Evolutionary conservation across 345 rosid species (phyloP).

Genomic region (Corymbia maculata): DNA sequence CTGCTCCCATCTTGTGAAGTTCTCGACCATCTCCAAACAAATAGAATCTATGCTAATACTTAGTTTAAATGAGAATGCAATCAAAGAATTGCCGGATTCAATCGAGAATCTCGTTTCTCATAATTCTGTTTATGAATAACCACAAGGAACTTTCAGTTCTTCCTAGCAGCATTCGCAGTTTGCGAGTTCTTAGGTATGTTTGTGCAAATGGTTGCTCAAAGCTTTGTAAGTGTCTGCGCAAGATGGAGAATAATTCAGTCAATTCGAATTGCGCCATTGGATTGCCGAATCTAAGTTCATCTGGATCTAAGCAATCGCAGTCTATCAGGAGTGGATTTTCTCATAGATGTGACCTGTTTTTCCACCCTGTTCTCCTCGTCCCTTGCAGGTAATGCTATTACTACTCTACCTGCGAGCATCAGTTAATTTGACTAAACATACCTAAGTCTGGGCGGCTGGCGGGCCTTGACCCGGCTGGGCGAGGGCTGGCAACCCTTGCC

Average conservation of each 20-base stretch:
- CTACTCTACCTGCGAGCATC: conserved; percentile 1
- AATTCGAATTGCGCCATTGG: neutral
- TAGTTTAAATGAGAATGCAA: neutral
- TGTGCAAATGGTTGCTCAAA: conserved; percentile 7
- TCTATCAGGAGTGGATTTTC: neutral
- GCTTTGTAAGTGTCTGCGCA: conserved; percentile 1
- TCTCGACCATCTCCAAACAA: no score
- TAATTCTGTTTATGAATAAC: neutral
- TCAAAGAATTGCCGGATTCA: conserved; percentile 11
- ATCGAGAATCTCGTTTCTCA: conserved; percentile 2
- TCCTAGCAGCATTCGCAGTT: conserved; percentile 4
- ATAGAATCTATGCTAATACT: no score
- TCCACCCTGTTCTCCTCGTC: neutral
- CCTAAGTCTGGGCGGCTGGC: no score
- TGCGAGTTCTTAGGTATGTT: neutral
- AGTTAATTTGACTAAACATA: neutral
- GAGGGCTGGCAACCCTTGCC: no score
- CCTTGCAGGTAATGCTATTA: conserved; percentile 3
- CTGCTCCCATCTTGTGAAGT: neutral
- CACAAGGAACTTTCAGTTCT: conserved; percentile 6
- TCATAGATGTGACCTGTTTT: neutral
- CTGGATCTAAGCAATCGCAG: conserved; percentile 1
- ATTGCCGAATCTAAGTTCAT: neutral
- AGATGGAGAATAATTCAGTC: neutral
- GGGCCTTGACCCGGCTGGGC: no score